These are phyloP conservation scores for Hypomyces rosellus DNA, from an alignment of 2,329 filamentous ascomycete genomes.

Conservation along the genomic window DNA sequence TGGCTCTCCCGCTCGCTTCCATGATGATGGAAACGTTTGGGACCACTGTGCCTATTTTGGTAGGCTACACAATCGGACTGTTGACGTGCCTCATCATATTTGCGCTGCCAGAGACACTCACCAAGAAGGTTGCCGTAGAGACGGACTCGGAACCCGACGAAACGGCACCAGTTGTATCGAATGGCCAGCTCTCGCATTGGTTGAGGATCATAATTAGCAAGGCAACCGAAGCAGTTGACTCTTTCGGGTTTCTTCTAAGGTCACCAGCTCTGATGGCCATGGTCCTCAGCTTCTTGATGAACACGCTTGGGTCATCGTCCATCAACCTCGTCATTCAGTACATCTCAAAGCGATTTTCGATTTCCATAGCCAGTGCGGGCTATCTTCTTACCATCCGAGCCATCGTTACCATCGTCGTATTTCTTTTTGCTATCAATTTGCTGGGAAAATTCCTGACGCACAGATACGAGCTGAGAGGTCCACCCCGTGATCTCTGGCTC, in stretches of 20 bases:
- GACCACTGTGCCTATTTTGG: neutral
- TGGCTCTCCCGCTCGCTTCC: constrained; percentile 1
- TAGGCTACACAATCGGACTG: neutral
- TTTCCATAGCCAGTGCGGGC: neutral
- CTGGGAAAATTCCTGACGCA: neutral
- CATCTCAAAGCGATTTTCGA: neutral
- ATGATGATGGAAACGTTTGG: neutral
- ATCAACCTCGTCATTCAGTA: constrained; percentile 1
- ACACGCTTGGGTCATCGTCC: neutral
- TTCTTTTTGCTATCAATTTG: neutral
- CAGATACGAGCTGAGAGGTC: neutral
- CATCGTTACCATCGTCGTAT: neutral
- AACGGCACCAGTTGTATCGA: neutral
- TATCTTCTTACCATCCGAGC: constrained; percentile 1
- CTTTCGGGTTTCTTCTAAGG: neutral
- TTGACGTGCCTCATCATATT: neutral
- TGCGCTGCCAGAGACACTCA: neutral
- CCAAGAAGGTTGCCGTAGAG: neutral
- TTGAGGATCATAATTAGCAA: neutral
- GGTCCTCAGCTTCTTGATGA: neutral
- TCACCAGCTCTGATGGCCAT: neutral
- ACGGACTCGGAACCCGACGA: neutral
- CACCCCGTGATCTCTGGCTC: constrained; percentile 5
- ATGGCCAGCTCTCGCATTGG: neutral
- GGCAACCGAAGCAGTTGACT: neutral